phyloP scores from a whole-genome alignment of 106 monocot genomes.

The Cymbidium sinense region DNA sequence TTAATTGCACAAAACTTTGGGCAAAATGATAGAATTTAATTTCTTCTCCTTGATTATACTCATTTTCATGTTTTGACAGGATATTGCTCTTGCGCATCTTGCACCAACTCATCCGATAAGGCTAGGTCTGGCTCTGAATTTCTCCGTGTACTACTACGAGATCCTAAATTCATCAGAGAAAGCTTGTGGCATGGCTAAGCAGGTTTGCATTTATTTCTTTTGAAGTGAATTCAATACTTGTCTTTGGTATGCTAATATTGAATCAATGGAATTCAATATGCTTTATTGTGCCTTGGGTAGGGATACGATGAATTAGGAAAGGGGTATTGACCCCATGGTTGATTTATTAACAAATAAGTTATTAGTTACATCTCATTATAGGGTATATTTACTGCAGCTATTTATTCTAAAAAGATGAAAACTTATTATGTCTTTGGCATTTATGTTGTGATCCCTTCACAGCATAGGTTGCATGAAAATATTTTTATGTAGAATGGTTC shows the following conservation, averaged over 20 bases:
- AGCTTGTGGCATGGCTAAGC: slow-evolving; percentile 29
- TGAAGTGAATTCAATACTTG: neutral
- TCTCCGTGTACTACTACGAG: slow-evolving; percentile 32
- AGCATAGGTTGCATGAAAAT: too few species aligned
- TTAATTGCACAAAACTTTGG: neutral
- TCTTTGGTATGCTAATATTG: neutral
- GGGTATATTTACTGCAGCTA: neutral
- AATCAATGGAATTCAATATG: neutral
- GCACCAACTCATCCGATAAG: slow-evolving; percentile 30
- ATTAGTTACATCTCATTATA: neutral
- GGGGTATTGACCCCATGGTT: neutral
- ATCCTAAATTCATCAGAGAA: slow-evolving; percentile 25
- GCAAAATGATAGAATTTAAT: neutral
- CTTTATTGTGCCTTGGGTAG: neutral
- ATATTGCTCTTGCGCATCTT: slow-evolving; percentile 27
- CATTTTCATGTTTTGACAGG: slow-evolving; percentile 7
- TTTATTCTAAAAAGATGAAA: neutral
- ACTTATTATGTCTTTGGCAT: neutral
- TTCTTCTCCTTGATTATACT: neutral
- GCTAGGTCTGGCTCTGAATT: slow-evolving; percentile 27
- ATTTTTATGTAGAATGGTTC: too few species aligned
- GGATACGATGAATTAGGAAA: neutral
- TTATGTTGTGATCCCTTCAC: too few species aligned
- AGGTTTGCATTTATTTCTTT: slow-evolving; percentile 15
- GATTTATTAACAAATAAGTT: neutral